A percentile compares a stretch with the other conserved stretches of the same genome.
Evolutionary conservation across 768 basidiomycete species (phyloP).

Genomic region (Naganishia kalamii): DNA sequence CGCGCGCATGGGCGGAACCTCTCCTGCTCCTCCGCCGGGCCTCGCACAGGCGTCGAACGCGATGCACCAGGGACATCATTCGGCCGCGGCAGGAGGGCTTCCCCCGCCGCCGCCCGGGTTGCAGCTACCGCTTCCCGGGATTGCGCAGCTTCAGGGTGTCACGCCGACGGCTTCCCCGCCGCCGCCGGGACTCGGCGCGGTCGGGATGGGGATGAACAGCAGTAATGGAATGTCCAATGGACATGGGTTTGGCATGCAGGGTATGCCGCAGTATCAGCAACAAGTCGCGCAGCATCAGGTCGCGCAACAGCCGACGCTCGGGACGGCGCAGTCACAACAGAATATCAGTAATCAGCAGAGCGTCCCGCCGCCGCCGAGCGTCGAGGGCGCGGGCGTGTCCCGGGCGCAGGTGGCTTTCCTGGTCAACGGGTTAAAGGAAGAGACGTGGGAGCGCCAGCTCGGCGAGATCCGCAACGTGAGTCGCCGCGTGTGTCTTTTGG

Average conservation of each 20-base stretch:
- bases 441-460: conserved; percentile 91
- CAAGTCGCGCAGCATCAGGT: not conserved
- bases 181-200: conserved; percentile 1
- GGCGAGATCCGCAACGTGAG: conserved; percentile 88
- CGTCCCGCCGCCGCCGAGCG: not conserved
- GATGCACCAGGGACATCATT: not conserved
- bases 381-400: conserved; percentile 28
- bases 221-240: not conserved
- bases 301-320: conserved; percentile 9
- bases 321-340: not conserved
- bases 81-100: not conserved
- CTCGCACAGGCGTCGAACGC: not conserved
- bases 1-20: not conserved
- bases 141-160: conserved; percentile 9
- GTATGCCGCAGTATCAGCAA: not conserved
- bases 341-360: not conserved
- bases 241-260: conserved; percentile 6
- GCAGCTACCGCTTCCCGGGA: conserved; percentile 5
- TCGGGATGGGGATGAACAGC: conserved; percentile 6
- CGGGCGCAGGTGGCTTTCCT: conserved; percentile 90
- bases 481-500: conserved; percentile 22
- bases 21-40: conserved; percentile 19
- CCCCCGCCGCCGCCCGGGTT: conserved; percentile 1
- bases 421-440: conserved; percentile 90
- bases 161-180: conserved; percentile 11